These are phyloP conservation scores for Rhizopogon sp. DNA, from an alignment of 768 basidiomycete genomes.

Conservation along the genomic window DNA sequence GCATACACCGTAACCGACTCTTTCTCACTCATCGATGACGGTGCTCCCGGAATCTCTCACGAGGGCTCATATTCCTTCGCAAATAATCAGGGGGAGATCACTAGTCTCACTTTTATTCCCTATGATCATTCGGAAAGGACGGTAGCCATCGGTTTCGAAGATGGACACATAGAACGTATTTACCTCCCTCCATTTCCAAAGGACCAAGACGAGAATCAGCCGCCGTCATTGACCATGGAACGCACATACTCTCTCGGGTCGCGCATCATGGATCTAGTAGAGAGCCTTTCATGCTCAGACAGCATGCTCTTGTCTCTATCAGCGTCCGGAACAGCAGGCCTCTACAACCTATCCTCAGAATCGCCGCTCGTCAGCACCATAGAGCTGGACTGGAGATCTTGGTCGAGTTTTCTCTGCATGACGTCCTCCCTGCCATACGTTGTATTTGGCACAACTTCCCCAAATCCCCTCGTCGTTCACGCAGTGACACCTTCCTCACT, in stretches of 20 bases:
- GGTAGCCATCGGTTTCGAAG: slow-evolving; percentile 52
- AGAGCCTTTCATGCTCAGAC: slow-evolving; percentile 47
- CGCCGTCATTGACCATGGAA: slow-evolving; percentile 16
- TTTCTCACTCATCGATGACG: background rate
- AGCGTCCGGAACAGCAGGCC: slow-evolving; percentile 43
- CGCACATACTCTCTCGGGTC: slow-evolving; percentile 19
- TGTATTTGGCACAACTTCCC: slow-evolving; percentile 57
- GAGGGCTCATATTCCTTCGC: slow-evolving; percentile 43
- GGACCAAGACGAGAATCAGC: slow-evolving; percentile 3
- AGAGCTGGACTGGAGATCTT: slow-evolving; percentile 49
- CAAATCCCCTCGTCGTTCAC: slow-evolving; percentile 53
- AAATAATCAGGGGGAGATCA: slow-evolving; percentile 44
- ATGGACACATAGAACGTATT: slow-evolving; percentile 53
- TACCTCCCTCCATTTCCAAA: slow-evolving; percentile 20
- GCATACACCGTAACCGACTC: slow-evolving; percentile 45
- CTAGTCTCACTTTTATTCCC: slow-evolving; percentile 44
- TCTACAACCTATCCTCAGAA: slow-evolving; percentile 26
- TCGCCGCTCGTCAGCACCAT: slow-evolving; percentile 25
- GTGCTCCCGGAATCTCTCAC: slow-evolving; percentile 18
- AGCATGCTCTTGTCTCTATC: slow-evolving; percentile 52
- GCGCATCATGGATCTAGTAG: slow-evolving; percentile 45
- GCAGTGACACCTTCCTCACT: slow-evolving; percentile 43
- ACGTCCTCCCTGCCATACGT: slow-evolving; percentile 52
- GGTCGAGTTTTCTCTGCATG: slow-evolving; percentile 56
- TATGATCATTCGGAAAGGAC: slow-evolving; percentile 40